A percentile compares a stretch with the other conserved stretches of the same genome.
phyloP scores from a whole-genome alignment of 306 rosid species.

The Luffa aegyptiaca region DNA sequence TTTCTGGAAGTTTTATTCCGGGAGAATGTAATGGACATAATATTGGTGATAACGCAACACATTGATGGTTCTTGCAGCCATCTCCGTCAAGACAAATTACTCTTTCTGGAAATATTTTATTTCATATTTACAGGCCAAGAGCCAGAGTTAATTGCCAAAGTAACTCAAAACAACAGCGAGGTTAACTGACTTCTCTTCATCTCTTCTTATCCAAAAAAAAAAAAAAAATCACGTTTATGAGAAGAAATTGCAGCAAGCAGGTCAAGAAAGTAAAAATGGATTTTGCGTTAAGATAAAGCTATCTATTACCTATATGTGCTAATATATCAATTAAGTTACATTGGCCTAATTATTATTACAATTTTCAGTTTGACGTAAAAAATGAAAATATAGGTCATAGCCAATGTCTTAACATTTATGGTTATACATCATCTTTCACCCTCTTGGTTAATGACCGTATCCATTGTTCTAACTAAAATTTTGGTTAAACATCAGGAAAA shows the following conservation, averaged over 20 bases:
- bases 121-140: slow-evolving; percentile 71
- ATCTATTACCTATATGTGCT: background rate
- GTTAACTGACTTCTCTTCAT: slow-evolving; percentile 25
- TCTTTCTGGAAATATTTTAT: slow-evolving; percentile 78
- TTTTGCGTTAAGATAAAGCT: background rate
- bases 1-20: slow-evolving; percentile 71
- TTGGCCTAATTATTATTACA: background rate
- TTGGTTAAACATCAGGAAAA: slow-evolving; percentile 31
- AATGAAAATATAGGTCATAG: background rate
- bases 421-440: background rate
- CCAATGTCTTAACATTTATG: background rate
- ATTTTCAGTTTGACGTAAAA: background rate
- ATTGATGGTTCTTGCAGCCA: slow-evolving; percentile 49
- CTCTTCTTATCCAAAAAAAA: background rate
- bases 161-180: slow-evolving; percentile 36
- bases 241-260: slow-evolving; percentile 8
- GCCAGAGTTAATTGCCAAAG: slow-evolving; percentile 61
- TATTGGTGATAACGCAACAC: slow-evolving; percentile 60
- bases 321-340: background rate
- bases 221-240: background rate
- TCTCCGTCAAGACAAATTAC: slow-evolving; percentile 83
- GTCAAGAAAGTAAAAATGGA: slow-evolving; percentile 1
- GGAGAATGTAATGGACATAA: slow-evolving; percentile 85
- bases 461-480: slow-evolving; percentile 6
- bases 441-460: slow-evolving; percentile 9